Conservation (phyloP, 306 rosid species). For the Pachyrhizus erosus region DNA sequence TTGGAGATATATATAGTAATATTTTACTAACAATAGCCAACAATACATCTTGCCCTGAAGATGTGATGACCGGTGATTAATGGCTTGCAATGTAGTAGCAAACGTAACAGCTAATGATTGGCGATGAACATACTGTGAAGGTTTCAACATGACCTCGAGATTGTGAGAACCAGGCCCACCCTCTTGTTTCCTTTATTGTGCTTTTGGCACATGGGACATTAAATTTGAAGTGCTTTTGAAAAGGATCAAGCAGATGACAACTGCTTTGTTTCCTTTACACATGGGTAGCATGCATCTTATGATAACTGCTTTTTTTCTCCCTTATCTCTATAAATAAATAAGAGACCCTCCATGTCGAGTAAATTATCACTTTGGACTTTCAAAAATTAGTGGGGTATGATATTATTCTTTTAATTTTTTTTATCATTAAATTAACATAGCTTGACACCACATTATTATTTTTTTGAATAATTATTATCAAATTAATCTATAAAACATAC, state of each 20-base stretch:
- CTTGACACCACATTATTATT: background rate
- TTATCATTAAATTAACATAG: background rate
- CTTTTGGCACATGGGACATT: constrained; percentile 11
- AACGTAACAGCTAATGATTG: background rate
- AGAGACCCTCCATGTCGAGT: background rate
- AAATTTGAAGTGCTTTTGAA: background rate
- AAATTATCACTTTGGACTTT: background rate
- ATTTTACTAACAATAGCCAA: background rate
- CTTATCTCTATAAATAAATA: background rate
- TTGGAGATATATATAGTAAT: background rate
- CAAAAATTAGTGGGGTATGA: background rate
- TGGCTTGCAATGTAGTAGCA: background rate
- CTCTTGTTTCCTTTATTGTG: background rate
- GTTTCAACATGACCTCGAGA: background rate
- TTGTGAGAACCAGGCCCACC: background rate
- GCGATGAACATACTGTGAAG: background rate
- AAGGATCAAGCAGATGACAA: background rate
- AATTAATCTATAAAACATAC: background rate
- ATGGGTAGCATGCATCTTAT: constrained; percentile 1
- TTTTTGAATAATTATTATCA: background rate
- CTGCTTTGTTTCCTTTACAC: no score
- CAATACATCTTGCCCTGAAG: background rate
- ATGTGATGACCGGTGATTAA: background rate
- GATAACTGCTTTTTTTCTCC: background rate
- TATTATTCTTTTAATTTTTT: background rate